phyloP scores from a whole-genome alignment of 2,329 filamentous ascomycete genomes.

The Trichophyton simii region DNA sequence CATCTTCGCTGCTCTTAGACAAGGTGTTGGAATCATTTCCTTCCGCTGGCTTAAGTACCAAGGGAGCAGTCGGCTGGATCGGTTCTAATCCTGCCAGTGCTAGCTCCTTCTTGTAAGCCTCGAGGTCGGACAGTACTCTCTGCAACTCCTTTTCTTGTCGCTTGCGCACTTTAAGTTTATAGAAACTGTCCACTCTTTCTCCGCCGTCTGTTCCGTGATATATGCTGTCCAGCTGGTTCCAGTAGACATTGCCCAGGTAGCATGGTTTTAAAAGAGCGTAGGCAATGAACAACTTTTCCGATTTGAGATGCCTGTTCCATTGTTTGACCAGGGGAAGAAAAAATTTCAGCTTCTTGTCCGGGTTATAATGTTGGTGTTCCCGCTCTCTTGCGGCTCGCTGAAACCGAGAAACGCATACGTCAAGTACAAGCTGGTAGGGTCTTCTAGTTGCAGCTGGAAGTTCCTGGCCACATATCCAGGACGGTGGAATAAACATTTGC shows the following conservation, averaged over 20 bases:
- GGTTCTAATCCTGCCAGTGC: constrained; percentile 2
- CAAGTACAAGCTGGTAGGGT: not conserved
- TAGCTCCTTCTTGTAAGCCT: constrained; percentile 4
- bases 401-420: not conserved
- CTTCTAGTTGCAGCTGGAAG: not conserved
- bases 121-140: constrained; percentile 3
- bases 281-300: constrained; percentile 3
- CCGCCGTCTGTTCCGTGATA: constrained; percentile 6
- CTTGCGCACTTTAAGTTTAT: not conserved
- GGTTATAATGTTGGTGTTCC: not conserved
- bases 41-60: not conserved
- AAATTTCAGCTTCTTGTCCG: not conserved
- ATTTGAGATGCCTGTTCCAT: not conserved
- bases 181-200: not conserved
- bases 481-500: constrained; percentile 7
- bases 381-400: not conserved
- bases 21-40: not conserved
- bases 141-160: not conserved
- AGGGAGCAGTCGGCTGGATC: not conserved
- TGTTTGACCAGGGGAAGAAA: not conserved
- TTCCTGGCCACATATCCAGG: constrained; percentile 6
- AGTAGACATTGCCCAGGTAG: constrained; percentile 10
- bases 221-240: constrained; percentile 4
- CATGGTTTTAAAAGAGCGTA: constrained; percentile 6
- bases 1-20: not conserved